These are phyloP conservation scores for Phalaenopsis hybrid DNA, from an alignment of 116 monocot genomes.

Conservation along the genomic window DNA sequence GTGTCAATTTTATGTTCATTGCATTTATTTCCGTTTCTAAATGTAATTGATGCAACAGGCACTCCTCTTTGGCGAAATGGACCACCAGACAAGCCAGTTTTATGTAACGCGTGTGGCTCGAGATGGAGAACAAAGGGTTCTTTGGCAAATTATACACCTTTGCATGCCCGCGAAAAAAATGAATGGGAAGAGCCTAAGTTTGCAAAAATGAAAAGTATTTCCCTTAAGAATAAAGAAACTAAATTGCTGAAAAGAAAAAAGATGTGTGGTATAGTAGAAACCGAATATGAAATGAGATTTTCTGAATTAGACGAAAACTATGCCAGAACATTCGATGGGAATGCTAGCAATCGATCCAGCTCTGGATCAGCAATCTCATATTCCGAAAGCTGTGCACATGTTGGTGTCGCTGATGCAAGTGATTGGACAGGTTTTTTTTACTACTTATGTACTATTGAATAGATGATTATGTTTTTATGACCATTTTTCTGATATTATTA, in stretches of 20 bases:
- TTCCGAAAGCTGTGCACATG: conserved; percentile 88
- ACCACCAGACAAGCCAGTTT: conserved; percentile 58
- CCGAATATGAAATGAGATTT: conserved; percentile 29
- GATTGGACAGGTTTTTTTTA: conserved; percentile 61
- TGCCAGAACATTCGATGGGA: conserved; percentile 43
- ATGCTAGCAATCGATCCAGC: conserved; percentile 78
- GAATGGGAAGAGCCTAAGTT: conserved; percentile 42
- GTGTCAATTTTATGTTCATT: neutral
- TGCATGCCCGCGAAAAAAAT: conserved; percentile 35
- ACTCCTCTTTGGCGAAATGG: conserved; percentile 77
- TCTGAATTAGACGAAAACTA: conserved; percentile 38
- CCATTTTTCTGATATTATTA: neutral
- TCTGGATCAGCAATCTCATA: conserved; percentile 87
- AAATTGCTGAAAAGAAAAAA: conserved; percentile 40
- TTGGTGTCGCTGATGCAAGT: conserved; percentile 56
- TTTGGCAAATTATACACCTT: conserved; percentile 45
- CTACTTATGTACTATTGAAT: neutral
- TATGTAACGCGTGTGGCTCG: conserved; percentile 78
- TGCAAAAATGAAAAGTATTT: conserved; percentile 31
- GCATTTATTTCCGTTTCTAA: neutral
- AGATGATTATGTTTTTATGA: neutral
- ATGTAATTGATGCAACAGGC: conserved; percentile 28
- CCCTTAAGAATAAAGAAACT: conserved; percentile 40
- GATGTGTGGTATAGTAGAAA: conserved; percentile 10
- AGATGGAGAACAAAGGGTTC: conserved; percentile 73